Evolutionary conservation across 2,329 filamentous ascomycete species (phyloP), one percentile per base, ranked within the genome.

Genomic region (Penicillium carneum): DNA sequence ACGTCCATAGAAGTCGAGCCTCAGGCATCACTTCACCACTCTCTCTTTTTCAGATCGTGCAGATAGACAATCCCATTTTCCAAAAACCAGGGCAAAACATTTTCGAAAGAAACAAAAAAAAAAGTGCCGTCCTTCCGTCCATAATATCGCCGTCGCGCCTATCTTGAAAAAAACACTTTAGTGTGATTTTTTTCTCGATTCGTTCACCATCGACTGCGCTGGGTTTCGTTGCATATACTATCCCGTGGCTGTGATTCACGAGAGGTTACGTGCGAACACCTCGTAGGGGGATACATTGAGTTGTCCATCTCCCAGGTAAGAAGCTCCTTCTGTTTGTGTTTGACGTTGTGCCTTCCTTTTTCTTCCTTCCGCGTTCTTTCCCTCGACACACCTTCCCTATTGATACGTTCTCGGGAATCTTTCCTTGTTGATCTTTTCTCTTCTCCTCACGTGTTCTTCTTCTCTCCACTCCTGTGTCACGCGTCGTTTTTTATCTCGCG

Each of bases 281-380:
- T 63, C 71, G 69, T 74, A 72, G 92, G 92, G 68, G 91, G 93
- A 96, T 90, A 93, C 93, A 96, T 97, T 97, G 81, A 89, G 79
- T 97, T 96, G 93, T 96, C 92, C 84, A 91, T 96, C 93, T 96
- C 92, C 90, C 87, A 81, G 84, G 82, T 84, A 84, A 79, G 81
- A 63, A 64, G 62, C 47, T 61, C 59, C 11, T 9, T 46, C 9
- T 33, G 23, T 14, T 34, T 48, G 6, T 39, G 23, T 50, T 34
- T 26, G 23, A 26, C 33, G 6, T 42, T 41, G 38, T 45, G 48
- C 57, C 54, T 57, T 49, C 38, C 36, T n/a, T 26, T 12, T 10
- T 4, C 3, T 33, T 18, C 23, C 23, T 26, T 26, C 23, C 23
- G 23, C 23, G 7, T 31, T 47, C 45, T 11, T 18, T 33, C 16